These are phyloP conservation scores for Lactifluus subvellereus DNA, from an alignment of 768 basidiomycete genomes.

Conservation along the genomic window DNA sequence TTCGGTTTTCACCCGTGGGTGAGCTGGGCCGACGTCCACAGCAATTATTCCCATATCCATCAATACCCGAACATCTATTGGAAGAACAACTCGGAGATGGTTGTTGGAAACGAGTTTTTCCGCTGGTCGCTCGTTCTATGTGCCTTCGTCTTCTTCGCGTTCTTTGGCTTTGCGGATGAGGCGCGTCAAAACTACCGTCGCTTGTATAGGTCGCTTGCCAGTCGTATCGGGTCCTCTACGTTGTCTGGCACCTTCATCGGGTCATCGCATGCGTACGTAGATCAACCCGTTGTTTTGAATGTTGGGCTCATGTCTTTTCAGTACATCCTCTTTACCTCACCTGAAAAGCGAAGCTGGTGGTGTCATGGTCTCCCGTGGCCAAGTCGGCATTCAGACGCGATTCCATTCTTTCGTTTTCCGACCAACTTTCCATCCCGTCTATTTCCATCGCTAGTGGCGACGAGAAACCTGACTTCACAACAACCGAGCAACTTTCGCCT, in stretches of 20 bases:
- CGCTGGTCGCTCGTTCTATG: conserved; percentile 40
- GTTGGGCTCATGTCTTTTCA: background rate
- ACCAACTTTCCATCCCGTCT: conserved; percentile 21
- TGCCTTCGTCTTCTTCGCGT: conserved; percentile 42
- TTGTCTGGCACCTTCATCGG: conserved; percentile 3
- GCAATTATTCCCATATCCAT: conserved; percentile 37
- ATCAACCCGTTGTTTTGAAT: background rate
- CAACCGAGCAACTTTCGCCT: conserved; percentile 2
- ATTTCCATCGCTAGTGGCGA: conserved; percentile 8
- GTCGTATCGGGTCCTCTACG: conserved; percentile 27
- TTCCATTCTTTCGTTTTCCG: conserved; percentile 5
- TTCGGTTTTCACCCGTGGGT: conserved; percentile 34
- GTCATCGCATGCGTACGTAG: conserved; percentile 12
- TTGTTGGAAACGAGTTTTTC: conserved; percentile 29
- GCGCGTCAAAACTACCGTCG: conserved; percentile 36
- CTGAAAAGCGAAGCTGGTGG: conserved; percentile 7
- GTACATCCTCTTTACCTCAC: conserved; percentile 7
- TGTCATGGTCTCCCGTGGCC: conserved; percentile 8
- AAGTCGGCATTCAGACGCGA: conserved; percentile 2
- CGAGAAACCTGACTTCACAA: conserved; percentile 11
- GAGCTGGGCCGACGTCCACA: conserved; percentile 49
- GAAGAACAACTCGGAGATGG: conserved; percentile 25
- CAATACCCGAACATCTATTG: conserved; percentile 36
- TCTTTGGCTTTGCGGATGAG: conserved; percentile 52
- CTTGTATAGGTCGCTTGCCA: conserved; percentile 28